Percentiles rank a stretch among this genome's conserved stretches.
These are phyloP conservation scores for Candida ascalaphidarum DNA, from an alignment of 805 yeast species.

Conservation along the genomic window DNA sequence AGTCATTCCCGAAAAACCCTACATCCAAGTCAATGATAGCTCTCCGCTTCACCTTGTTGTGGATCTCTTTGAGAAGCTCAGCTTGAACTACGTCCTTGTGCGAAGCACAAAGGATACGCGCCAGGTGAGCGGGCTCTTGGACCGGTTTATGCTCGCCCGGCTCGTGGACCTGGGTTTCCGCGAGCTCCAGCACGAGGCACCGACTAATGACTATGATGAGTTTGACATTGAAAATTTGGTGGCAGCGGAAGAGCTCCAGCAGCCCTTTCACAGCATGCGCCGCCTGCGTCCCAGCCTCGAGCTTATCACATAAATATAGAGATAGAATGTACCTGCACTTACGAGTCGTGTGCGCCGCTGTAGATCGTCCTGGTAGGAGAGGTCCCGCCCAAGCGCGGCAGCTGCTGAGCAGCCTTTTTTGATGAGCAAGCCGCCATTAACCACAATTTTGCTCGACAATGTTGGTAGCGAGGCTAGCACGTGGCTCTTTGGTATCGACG, in stretches of 20 bases:
- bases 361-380: too few relatives aligned
- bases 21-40: conserved; percentile 17
- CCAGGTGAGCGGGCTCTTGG: conserved; percentile 28
- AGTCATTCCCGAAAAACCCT: conserved; percentile 12
- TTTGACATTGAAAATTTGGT: conserved; percentile 14
- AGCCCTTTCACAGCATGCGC: too few relatives aligned
- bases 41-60: conserved; percentile 23
- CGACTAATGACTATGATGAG: conserved; percentile 6
- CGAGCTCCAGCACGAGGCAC: conserved; percentile 9
- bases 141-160: conserved; percentile 24
- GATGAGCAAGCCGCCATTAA: conserved; percentile 18
- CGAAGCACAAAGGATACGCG: conserved; percentile 4
- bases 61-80: conserved; percentile 30
- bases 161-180: conserved; percentile 20
- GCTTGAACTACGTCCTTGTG: conserved; percentile 24
- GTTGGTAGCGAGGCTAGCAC: conserved; percentile 7
- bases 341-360: too few relatives aligned
- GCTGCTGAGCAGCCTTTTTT: too few relatives aligned
- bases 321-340: conserved; percentile 1
- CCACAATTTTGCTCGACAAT: conserved; percentile 10
- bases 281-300: too few relatives aligned
- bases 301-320: conserved; percentile 1
- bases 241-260: conserved; percentile 4
- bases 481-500: conserved; percentile 37
- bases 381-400: too few relatives aligned